Percentiles rank a stretch among this genome's conserved stretches.
Conservation (phyloP, 1,284 basidiomycete genomes). For the Ceratorhiza oryzae-sativae region DNA sequence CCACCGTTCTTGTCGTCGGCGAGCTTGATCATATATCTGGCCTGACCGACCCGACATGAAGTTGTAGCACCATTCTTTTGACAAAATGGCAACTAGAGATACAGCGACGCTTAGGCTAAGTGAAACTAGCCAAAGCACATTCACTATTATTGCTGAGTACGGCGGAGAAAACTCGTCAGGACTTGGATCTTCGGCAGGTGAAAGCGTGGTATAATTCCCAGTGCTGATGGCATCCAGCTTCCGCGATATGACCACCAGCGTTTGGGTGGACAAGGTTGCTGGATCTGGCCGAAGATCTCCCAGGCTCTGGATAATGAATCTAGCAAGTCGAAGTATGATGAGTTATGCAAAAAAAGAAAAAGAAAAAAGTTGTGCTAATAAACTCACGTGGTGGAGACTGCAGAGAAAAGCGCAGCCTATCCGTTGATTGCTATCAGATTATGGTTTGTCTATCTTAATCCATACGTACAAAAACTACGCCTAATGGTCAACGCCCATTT, state of each 20-base stretch:
- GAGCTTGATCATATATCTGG: conserved; percentile 9
- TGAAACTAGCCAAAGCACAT: conserved; percentile 13
- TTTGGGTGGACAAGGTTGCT: background rate
- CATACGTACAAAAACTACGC: background rate
- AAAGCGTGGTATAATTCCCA: background rate
- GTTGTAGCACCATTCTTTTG: background rate
- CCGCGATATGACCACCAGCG: too few relatives aligned
- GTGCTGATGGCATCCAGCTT: background rate
- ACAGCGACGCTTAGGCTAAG: background rate
- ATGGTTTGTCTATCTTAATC: background rate
- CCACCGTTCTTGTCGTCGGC: conserved; percentile 8
- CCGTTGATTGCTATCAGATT: background rate
- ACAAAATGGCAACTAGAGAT: background rate
- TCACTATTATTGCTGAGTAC: conserved; percentile 1
- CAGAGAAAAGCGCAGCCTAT: conserved; percentile 26
- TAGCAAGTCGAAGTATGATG: background rate
- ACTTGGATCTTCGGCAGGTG: too few relatives aligned
- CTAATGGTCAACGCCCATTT: background rate
- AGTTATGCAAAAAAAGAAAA: background rate
- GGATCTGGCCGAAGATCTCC: background rate
- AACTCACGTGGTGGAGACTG: conserved; percentile 7
- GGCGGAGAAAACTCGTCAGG: background rate
- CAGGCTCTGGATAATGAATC: conserved; percentile 5
- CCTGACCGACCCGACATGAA: background rate
- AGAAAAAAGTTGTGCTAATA: background rate